Evolutionary conservation across 2,329 filamentous ascomycete species (phyloP).

Genomic region (Periconia sp.): DNA sequence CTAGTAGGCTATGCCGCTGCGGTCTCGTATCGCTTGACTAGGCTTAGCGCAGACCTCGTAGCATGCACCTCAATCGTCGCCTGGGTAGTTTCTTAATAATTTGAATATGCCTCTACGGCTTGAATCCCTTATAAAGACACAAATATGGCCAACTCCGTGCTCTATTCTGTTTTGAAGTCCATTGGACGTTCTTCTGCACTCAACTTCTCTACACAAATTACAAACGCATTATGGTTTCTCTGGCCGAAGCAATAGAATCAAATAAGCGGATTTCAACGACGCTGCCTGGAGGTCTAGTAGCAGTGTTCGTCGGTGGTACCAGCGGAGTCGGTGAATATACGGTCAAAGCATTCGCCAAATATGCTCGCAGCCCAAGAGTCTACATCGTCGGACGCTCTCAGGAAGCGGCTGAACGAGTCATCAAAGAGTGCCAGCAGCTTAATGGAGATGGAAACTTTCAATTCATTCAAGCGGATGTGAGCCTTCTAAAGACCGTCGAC

Average conservation of each 20-base stretch:
- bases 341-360: conserved; percentile 43
- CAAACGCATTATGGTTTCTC: conserved; percentile 14
- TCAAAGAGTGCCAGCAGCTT: conserved; percentile 37
- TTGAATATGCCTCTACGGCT: too few species aligned
- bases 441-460: conserved; percentile 38
- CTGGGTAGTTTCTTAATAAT: too few species aligned
- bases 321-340: conserved; percentile 48
- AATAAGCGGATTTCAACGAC: conserved; percentile 12
- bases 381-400: conserved; percentile 48
- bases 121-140: neutral
- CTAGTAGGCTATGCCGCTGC: neutral
- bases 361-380: conserved; percentile 38
- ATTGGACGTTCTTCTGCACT: neutral
- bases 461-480: conserved; percentile 47
- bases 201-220: neutral
- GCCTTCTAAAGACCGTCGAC: conserved; percentile 44
- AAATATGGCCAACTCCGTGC: too few species aligned
- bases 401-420: conserved; percentile 37
- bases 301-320: conserved; percentile 44
- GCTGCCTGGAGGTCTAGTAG: conserved; percentile 15
- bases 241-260: conserved; percentile 8
- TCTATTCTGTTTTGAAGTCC: too few species aligned
- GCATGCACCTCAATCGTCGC: too few species aligned
- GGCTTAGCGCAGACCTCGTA: neutral
- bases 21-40: neutral